phyloP scores from a whole-genome alignment of 1,139 yeast species.

The Zygosaccharomyces pseudobailii region DNA sequence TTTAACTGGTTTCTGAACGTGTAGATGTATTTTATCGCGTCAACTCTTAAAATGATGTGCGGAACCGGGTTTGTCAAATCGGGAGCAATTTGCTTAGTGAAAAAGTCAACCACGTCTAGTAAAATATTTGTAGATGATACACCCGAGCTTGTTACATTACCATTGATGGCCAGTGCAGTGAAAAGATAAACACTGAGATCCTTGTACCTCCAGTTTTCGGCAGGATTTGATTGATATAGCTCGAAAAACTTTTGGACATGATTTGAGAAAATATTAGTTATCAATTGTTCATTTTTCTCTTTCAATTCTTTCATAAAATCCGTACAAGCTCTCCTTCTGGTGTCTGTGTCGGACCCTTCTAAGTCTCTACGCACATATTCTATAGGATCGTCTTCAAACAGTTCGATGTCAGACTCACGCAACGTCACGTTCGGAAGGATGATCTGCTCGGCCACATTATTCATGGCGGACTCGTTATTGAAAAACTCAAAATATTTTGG shows the following conservation, averaged over 20 bases:
- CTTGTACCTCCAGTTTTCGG: conserved; percentile 69
- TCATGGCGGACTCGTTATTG: conserved; percentile 61
- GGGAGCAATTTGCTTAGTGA: conserved; percentile 71
- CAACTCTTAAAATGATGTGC: conserved; percentile 79
- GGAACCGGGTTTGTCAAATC: conserved; percentile 55
- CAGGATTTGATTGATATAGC: conserved; percentile 41
- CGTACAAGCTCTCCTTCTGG: conserved; percentile 86
- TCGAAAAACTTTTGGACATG: conserved; percentile 67
- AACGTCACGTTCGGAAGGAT: conserved; percentile 83
- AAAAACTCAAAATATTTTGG: conserved; percentile 64
- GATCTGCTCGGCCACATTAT: conserved; percentile 74
- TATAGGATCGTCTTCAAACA: conserved; percentile 95
- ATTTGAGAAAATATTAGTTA: conserved; percentile 71
- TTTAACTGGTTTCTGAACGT: conserved; percentile 90
- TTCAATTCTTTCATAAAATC: conserved; percentile 86
- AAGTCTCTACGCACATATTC: conserved; percentile 87
- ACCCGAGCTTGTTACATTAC: conserved; percentile 77
- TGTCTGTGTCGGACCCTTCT: conserved; percentile 92
- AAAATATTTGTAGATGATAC: conserved; percentile 81
- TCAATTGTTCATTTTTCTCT: conserved; percentile 66
- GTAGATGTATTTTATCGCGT: conserved; percentile 86
- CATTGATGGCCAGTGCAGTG: conserved; percentile 87
- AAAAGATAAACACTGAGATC: conserved; percentile 85
- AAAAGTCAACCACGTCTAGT: conserved; percentile 83
- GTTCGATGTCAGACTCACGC: conserved; percentile 82